Conservation (phyloP, 2,329 filamentous ascomycete genomes). For the Rhynchosporium agropyri region DNA sequence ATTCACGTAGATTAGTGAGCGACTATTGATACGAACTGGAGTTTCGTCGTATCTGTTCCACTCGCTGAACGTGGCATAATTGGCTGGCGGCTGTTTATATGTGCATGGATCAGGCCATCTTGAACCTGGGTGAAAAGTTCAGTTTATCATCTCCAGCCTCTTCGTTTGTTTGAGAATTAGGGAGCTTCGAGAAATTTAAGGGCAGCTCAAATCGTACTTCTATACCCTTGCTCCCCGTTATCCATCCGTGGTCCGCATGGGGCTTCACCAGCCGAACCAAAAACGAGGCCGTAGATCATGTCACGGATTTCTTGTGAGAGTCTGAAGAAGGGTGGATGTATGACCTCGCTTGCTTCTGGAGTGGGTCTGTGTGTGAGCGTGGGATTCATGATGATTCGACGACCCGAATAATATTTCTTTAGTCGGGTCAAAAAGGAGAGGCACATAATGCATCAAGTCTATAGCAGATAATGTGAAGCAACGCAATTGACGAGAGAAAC, state of each 20-base stretch:
- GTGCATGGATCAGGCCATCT: neutral
- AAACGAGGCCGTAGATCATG: neutral
- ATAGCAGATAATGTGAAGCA: neutral
- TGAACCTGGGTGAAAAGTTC: neutral
- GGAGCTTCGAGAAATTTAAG: no score
- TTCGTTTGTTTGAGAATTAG: no score
- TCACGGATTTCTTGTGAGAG: constrained; percentile 6
- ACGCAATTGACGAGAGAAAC: neutral
- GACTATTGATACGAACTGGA: neutral
- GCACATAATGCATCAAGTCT: neutral
- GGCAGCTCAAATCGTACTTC: neutral
- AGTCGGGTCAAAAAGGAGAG: neutral
- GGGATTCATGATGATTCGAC: neutral
- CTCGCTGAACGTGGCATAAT: neutral
- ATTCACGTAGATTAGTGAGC: neutral
- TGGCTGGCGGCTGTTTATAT: neutral
- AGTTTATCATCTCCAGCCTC: no score
- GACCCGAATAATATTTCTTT: neutral
- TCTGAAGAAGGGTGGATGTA: neutral
- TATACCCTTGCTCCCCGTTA: neutral
- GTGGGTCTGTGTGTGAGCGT: no score
- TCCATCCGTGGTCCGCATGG: neutral
- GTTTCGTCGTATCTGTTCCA: constrained; percentile 8
- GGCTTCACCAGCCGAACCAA: neutral
- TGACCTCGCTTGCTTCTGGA: neutral